Evolutionary conservation across 768 basidiomycete species (phyloP).

Genomic region (Lentinula raphanica): DNA sequence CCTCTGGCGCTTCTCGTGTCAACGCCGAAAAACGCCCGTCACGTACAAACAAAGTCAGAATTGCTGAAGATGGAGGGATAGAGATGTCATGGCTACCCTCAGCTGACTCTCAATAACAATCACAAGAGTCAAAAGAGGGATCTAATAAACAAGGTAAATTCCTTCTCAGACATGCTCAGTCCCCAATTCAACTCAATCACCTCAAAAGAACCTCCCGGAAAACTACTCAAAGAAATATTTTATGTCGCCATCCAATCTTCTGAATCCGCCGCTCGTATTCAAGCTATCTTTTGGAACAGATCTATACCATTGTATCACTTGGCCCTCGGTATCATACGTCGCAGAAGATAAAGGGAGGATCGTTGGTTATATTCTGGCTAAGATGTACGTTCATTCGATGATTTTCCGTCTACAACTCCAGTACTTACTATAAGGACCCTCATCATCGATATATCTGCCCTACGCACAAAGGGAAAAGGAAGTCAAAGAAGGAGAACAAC

Average conservation of each 20-base stretch:
- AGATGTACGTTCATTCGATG: slow-evolving; percentile 66
- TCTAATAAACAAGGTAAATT: slow-evolving; percentile 14
- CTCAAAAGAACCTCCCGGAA: slow-evolving; percentile 85
- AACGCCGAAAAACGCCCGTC: slow-evolving; percentile 11
- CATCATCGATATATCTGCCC: too few species aligned
- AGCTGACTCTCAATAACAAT: slow-evolving; percentile 28
- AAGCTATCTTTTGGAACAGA: slow-evolving; percentile 33
- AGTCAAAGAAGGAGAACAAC: slow-evolving; percentile 52
- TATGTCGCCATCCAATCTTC: slow-evolving; percentile 25
- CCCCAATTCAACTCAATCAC: too few species aligned
- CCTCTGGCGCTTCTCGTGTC: slow-evolving; percentile 10
- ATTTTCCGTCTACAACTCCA: background rate
- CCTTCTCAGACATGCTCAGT: too few species aligned
- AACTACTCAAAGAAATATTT: slow-evolving; percentile 87
- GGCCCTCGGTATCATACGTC: slow-evolving; percentile 92
- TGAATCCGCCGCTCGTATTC: background rate
- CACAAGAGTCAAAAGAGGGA: slow-evolving; percentile 28
- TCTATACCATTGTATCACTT: slow-evolving; percentile 90
- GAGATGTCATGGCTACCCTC: slow-evolving; percentile 83
- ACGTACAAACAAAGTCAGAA: slow-evolving; percentile 15
- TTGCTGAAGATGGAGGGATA: slow-evolving; percentile 56
- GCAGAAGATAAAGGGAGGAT: slow-evolving; percentile 91
- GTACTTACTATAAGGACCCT: background rate
- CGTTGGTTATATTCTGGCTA: slow-evolving; percentile 93
- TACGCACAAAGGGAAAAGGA: slow-evolving; percentile 56